These are phyloP conservation scores for Entrophospora sp. DNA, from an alignment of 192 early-diverging fungal genomes.

Conservation along the genomic window DNA sequence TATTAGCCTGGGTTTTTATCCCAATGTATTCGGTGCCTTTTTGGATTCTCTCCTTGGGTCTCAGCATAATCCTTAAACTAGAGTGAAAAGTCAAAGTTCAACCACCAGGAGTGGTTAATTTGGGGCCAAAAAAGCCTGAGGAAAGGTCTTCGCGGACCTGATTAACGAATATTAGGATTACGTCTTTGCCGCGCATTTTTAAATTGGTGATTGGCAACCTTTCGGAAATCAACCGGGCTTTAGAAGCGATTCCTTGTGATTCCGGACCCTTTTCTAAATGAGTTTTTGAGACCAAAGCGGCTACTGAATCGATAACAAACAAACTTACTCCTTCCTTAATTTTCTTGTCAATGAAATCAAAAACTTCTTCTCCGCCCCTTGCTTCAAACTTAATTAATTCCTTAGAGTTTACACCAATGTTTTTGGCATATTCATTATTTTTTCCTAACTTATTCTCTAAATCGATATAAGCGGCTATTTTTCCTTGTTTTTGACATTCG, in stretches of 20 bases:
- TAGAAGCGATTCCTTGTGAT: background rate
- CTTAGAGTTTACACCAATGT: background rate
- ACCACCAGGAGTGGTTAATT: background rate
- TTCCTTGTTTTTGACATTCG: background rate
- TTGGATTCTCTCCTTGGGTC: background rate
- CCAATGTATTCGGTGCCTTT: background rate
- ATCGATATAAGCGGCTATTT: background rate
- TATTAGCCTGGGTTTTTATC: background rate
- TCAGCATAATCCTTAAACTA: background rate
- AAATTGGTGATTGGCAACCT: background rate
- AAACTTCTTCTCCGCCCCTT: background rate
- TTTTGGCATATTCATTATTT: background rate
- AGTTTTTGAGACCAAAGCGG: background rate
- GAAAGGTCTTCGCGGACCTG: background rate
- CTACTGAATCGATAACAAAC: background rate
- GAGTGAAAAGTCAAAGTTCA: background rate
- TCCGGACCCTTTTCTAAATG: background rate
- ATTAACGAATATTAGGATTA: conserved; percentile 1
- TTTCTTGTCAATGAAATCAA: background rate
- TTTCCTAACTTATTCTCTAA: background rate
- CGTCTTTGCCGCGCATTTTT: background rate
- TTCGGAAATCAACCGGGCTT: background rate
- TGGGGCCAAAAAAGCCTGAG: background rate
- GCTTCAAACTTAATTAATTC: background rate
- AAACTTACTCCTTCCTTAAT: background rate